Evolutionary conservation across 2,329 filamentous ascomycete genomes (phyloP), one percentile per base, ranked within the genome.

Genomic region (Penicillium fuscoglaucum): DNA sequence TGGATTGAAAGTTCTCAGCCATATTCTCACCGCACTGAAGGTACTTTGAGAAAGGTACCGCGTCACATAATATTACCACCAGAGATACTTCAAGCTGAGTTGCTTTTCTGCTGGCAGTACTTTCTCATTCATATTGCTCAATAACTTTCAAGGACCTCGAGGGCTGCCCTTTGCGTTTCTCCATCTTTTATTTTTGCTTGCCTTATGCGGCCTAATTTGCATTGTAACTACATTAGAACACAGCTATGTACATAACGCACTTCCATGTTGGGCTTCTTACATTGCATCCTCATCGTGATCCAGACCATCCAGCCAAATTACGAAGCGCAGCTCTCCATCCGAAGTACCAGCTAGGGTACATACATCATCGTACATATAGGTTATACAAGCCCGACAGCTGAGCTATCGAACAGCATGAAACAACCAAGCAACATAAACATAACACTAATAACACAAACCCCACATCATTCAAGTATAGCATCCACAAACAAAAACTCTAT

Each of bases 21-120:
- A 19, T 28, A 1, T 7, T 2, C 1, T 24, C 21, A 33, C 31
- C 12, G 19, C 10, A 24, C 1, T 9, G 0, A 1, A 5, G 12
- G 1, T 48, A 35, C 19, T 2, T n/a, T 0, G 0, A 0, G 6
- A 12, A 10, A 7, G 7, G 31, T 48, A 26, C 15, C 5, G 12
- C 0, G 3, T 1, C 1, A n/a, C 19, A 9, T 2, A 26, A 12
- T 1, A 1, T 24, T 26, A 5, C 4, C 0, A 21, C 0, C 1
- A 9, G 4, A 24, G 13, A n/a, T 48, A 33, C 29, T 35, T 48
- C 5, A 13, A 3, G 6, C 0, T 19, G 17, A 10, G 50, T 45
- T 26, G 7, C 40, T 35, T 52, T 26, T 44, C 40, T 45, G 21
- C 21, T 9, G 10, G 19, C 29, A 52, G 10, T 26, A 35, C 3